Evolutionary conservation across 768 basidiomycete genomes (phyloP).

Genomic region (Termitomyces sp.): DNA sequence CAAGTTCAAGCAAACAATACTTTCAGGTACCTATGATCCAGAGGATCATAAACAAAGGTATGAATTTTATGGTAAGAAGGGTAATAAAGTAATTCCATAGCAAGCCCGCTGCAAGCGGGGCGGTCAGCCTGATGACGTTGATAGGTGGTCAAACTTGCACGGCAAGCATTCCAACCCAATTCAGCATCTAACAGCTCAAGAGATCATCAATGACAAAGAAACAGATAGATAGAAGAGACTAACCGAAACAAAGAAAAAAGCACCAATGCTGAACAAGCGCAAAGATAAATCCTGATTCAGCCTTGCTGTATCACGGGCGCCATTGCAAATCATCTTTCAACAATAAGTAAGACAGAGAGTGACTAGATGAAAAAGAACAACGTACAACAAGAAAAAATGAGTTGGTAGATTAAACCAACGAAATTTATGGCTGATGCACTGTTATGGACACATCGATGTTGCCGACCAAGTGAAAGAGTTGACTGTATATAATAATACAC

Average conservation of each 20-base stretch:
- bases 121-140: neutral
- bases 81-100: slow-evolving; percentile 53
- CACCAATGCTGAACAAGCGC: slow-evolving; percentile 24
- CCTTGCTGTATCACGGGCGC: slow-evolving; percentile 26
- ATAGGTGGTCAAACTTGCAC: slow-evolving; percentile 29
- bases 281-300: slow-evolving; percentile 21
- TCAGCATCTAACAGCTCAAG: slow-evolving; percentile 33
- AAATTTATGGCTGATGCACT: slow-evolving; percentile 41
- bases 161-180: slow-evolving; percentile 50
- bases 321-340: slow-evolving; percentile 22
- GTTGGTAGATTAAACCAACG: slow-evolving; percentile 30
- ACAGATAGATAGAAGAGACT: too few relatives aligned
- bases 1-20: neutral
- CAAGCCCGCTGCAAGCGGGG: slow-evolving; percentile 42
- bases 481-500: slow-evolving; percentile 37
- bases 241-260: slow-evolving; percentile 24
- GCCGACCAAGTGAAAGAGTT: too few relatives aligned
- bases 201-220: too few relatives aligned
- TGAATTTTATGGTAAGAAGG: slow-evolving; percentile 40
- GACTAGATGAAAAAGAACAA: slow-evolving; percentile 1
- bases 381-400: slow-evolving; percentile 37
- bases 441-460: neutral
- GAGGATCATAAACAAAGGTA: slow-evolving; percentile 55
- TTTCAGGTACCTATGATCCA: slow-evolving; percentile 54
- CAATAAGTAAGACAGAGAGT: neutral